These are phyloP conservation scores for Starmerella stellata DNA, from an alignment of 805 yeast genomes.

Conservation along the genomic window DNA sequence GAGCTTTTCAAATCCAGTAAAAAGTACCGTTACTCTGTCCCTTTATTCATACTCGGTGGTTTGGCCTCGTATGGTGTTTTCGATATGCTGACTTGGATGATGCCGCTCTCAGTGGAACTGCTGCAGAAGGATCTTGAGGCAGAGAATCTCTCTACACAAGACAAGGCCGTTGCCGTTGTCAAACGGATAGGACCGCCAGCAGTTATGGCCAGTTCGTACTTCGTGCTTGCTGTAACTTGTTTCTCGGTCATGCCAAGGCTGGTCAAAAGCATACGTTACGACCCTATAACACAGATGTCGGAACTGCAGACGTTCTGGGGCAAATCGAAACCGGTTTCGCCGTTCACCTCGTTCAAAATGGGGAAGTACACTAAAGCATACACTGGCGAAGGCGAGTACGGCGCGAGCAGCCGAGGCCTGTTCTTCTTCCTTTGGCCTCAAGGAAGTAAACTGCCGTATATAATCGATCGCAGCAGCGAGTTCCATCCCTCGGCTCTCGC, in stretches of 20 bases:
- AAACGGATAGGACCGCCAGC: slow-evolving; percentile 26
- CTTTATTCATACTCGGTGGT: slow-evolving; percentile 49
- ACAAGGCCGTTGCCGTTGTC: slow-evolving; percentile 24
- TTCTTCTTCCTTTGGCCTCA: slow-evolving; percentile 54
- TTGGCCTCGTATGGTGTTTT: slow-evolving; percentile 49
- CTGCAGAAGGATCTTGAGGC: slow-evolving; percentile 32
- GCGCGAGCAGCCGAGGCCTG: slow-evolving; percentile 55
- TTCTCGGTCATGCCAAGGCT: slow-evolving; percentile 49
- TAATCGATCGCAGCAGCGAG: slow-evolving; percentile 70
- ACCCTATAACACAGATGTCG: slow-evolving; percentile 44
- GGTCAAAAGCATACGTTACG: slow-evolving; percentile 56
- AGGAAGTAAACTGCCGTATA: slow-evolving; percentile 42
- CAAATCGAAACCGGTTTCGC: slow-evolving; percentile 20
- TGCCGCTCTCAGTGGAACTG: slow-evolving; percentile 33
- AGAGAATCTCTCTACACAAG: slow-evolving; percentile 28
- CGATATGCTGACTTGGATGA: slow-evolving; percentile 37
- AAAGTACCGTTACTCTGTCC: slow-evolving; percentile 35
- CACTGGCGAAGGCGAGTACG: slow-evolving; percentile 79
- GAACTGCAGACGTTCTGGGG: not conserved
- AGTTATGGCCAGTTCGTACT: slow-evolving; percentile 23
- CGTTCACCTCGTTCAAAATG: slow-evolving; percentile 37
- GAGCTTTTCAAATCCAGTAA: not conserved
- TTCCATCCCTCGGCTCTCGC: slow-evolving; percentile 88
- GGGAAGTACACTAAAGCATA: slow-evolving; percentile 50
- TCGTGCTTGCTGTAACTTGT: slow-evolving; percentile 29